Evolutionary conservation across 1,284 basidiomycete species (phyloP), one percentile per base, ranked within the genome.

Genomic region (Cerioporus squamosus): DNA sequence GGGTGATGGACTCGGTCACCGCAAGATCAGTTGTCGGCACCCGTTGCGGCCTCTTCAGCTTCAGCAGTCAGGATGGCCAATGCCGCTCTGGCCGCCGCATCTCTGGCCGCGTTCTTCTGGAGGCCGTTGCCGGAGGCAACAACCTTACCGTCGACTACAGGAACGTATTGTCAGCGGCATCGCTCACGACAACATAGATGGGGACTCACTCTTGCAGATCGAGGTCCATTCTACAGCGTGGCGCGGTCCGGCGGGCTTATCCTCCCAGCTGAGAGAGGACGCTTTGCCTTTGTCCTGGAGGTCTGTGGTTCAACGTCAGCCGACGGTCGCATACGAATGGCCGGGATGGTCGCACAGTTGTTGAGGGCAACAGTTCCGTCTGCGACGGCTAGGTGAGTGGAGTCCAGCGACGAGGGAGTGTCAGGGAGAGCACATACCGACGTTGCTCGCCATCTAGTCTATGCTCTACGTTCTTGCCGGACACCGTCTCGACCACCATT

Each of bases 181-280:
- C 2, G 7, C 1, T 31, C 17, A 2, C 50, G 57, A 59, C 18
- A 36, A 42, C 40, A 57, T 52, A 15, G 15, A 2, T 4, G 15
- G 59, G 31, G 39, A 62, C 73, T 68, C 66, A 87, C 87, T 79
- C 76, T 84, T 88, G 70, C 85, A 88, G 4, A 78, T 62, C 3
- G 74, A 80, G 3, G 76, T 85, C 87, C 87, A 90, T 40, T 71
- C 67, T 3, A 79, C 81, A 3, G 70, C 72, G 59, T 86, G 77
- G n/a, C 74, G 73, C 0, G 76, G 76, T 0, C 85, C 86, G 18
- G 70, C 67, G 6, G 65, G 69, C 0, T 73, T 75, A 44, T 87
- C 83, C 26, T 74, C 65, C 86, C 86, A 89, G 64, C 78, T 83
- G 23, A 88, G 75, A 29, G 79, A 67, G 26, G 79, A 48, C 24